phyloP scores from a whole-genome alignment of 2,329 filamentous ascomycete species.

The Septoria petroselini region DNA sequence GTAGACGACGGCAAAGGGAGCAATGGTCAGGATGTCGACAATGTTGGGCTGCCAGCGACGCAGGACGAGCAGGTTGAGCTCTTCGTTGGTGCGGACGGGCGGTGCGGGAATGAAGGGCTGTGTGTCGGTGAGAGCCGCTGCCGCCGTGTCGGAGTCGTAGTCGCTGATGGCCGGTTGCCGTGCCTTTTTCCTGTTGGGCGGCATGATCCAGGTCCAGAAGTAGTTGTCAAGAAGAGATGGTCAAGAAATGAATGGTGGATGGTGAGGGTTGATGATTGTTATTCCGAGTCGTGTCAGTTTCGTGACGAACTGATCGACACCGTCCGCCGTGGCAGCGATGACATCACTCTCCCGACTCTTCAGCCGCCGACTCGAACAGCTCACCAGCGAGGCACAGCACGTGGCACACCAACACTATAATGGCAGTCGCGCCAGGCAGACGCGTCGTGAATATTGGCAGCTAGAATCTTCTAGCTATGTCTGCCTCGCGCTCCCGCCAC shows the following conservation, averaged over 20 bases:
- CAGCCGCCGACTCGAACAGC: too few species aligned
- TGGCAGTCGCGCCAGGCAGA: conserved; percentile 1
- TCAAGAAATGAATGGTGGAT: too few species aligned
- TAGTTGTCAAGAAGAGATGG: too few species aligned
- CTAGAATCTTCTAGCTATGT: too few species aligned
- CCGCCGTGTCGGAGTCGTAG: conserved; percentile 23
- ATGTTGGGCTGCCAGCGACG: conserved; percentile 76
- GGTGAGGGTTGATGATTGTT: too few species aligned
- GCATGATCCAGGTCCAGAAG: conserved; percentile 14
- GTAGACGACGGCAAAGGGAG: conserved; percentile 84
- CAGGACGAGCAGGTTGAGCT: conserved; percentile 83
- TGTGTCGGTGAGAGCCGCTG: conserved; percentile 35
- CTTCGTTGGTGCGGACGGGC: conserved; percentile 67
- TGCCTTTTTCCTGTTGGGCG: conserved; percentile 18
- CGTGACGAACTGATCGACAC: too few species aligned
- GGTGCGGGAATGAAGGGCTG: conserved; percentile 39
- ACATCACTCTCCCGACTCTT: too few species aligned
- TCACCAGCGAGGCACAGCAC: too few species aligned
- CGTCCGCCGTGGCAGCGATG: too few species aligned
- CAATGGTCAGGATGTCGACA: conserved; percentile 70
- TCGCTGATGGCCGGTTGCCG: conserved; percentile 14
- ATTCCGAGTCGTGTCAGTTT: too few species aligned
- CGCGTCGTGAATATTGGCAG: too few species aligned
- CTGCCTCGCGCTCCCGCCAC: conserved; percentile 16
- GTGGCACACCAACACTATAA: too few species aligned